A percentile compares a stretch with the other conserved stretches of the same genome.
phyloP scores from a whole-genome alignment of 2,329 filamentous ascomycete genomes.

The Epichloe coenophiala region DNA sequence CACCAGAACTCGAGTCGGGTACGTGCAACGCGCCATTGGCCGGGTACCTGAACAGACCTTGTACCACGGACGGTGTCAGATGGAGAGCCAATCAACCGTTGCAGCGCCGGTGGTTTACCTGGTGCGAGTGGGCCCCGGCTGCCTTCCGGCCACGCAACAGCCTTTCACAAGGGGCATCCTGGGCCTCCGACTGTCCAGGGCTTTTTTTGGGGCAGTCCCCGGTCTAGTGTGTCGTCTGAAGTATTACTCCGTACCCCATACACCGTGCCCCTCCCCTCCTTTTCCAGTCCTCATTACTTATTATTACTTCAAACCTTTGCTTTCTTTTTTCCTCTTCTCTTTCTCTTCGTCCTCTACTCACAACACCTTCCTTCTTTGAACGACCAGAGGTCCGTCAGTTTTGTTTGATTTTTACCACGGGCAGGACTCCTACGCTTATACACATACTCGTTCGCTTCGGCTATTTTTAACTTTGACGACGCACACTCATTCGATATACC shows the following conservation, averaged over 20 bases:
- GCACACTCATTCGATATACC: constrained; percentile 3
- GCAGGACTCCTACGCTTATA: constrained; percentile 5
- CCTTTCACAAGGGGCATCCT: neutral
- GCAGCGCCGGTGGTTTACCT: neutral
- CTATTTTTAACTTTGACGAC: neutral
- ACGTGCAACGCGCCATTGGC: constrained; percentile 16
- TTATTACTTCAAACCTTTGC: neutral
- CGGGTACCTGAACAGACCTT: constrained; percentile 13
- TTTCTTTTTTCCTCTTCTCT: neutral
- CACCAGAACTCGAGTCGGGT: constrained; percentile 3
- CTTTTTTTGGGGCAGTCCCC: neutral
- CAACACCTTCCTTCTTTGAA: constrained; percentile 6
- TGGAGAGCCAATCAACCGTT: neutral
- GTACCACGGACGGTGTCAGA: neutral
- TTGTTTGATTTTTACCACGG: constrained; percentile 6
- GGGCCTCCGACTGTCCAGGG: neutral
- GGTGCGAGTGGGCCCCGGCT: neutral
- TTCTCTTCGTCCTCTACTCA: neutral
- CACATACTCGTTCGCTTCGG: constrained; percentile 6
- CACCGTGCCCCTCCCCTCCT: neutral
- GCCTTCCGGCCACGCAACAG: neutral
- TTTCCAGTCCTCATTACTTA: neutral
- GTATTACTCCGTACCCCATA: too few species aligned
- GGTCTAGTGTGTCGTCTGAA: neutral
- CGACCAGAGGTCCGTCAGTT: constrained; percentile 4